phyloP scores from a whole-genome alignment of 1,284 basidiomycete genomes.

The Cryptococcus amylolentus region DNA sequence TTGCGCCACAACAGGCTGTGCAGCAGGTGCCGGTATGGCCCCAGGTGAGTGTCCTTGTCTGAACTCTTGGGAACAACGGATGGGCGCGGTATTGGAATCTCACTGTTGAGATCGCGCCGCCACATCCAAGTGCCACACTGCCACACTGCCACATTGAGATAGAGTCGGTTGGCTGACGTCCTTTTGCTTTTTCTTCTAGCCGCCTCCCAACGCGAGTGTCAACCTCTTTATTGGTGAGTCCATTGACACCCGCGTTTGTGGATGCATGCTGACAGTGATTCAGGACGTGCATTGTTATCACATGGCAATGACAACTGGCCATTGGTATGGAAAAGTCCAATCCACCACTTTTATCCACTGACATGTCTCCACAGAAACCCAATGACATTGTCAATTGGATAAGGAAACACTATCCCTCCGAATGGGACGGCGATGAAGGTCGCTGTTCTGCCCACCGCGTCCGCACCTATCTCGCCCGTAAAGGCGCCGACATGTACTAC shows the following conservation, averaged over 20 bases:
- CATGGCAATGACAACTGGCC: constrained; percentile 50
- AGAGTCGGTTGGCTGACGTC: not conserved
- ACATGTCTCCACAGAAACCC: constrained; percentile 36
- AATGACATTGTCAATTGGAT: constrained; percentile 50
- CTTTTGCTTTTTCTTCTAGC: constrained; percentile 21
- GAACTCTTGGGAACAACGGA: not conserved
- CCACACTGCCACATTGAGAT: not conserved
- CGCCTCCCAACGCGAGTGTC: constrained; percentile 47
- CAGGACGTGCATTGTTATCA: constrained; percentile 42
- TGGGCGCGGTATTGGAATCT: not conserved
- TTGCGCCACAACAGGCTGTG: constrained; percentile 42
- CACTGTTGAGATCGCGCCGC: constrained; percentile 12
- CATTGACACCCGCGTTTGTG: not conserved
- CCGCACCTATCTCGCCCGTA: constrained; percentile 47
- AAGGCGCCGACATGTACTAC: constrained; percentile 50
- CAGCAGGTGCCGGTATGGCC: constrained; percentile 41
- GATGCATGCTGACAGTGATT: not conserved
- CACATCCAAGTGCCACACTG: constrained; percentile 5
- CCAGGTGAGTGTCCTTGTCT: constrained; percentile 29
- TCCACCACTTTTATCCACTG: not conserved
- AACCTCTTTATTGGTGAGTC: constrained; percentile 46
- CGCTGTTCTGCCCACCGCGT: constrained; percentile 47
- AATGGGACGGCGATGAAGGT: constrained; percentile 49
- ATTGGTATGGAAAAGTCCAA: constrained; percentile 22
- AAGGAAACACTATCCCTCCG: constrained; percentile 44